Base-by-base conservation (phyloP, 305 asterid species). In the Solanum hybrid region DNA sequence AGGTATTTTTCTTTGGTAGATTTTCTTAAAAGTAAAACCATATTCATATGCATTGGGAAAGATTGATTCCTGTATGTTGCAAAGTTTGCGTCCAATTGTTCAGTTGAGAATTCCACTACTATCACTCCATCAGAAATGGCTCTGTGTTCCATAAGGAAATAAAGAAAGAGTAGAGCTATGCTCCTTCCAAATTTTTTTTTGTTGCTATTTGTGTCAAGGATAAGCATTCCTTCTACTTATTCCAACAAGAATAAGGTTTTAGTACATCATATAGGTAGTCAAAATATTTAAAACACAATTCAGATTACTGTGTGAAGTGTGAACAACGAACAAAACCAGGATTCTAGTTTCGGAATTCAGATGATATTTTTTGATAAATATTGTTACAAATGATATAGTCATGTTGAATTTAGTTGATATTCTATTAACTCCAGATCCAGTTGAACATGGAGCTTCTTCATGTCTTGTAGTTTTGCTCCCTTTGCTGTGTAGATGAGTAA, bases 1-100 rank as follows among this genome's bases (percentile, higher is more conserved):
- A 92, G 98, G 98, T 96, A 94, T 77, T 85, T 76, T 81, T 89
- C 66, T 88, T 89, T 15, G 37, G 31, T 32, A 56, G 45, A 42
- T 71, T 71, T 42, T 37, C 78, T 79, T 17, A 84, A 31, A 51
- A 29, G 29, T 17, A 84, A 82, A 45, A 84, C 34, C 73, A 84
- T 45, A 45, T 45, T 15, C 71, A 31, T 51, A 29, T 84, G 73
- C 87, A 27, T 45, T 45, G 19, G 40, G 40, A 84, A 84, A 45
- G 40, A 84, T 45, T 29, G 87, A 17, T 84, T 27, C 40, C 87
- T 42, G 40, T 84, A 31, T 82, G 27, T 31, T 45, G 40, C 73
- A 10, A 82, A 82, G 66, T 84, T 51, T 84, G 15, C 12, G 7
- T 84, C 29, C 73, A 82, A 29, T 40, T 26, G 17, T 40, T 80